phyloP scores from a whole-genome alignment of 1,284 basidiomycete species.

The Cryptococcus sp. region DNA sequence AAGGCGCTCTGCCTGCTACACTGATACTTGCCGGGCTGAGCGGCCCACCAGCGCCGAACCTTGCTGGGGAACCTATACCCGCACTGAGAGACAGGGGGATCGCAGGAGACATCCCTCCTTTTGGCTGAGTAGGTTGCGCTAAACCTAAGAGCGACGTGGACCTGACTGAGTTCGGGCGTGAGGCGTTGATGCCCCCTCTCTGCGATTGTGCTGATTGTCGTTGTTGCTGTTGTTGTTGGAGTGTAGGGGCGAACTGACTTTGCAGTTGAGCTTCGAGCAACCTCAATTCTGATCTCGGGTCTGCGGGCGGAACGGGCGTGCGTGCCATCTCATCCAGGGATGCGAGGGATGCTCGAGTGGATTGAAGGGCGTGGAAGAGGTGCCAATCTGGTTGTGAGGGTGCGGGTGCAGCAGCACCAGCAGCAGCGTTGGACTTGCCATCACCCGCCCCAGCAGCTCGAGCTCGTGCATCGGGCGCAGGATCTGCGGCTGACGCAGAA shows the following conservation, averaged over 20 bases:
- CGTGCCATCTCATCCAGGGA: constrained; percentile 27
- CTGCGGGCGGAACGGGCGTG: constrained; percentile 8
- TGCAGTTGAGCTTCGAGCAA: constrained; percentile 20
- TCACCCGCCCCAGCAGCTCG: no score
- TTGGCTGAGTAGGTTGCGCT: no score
- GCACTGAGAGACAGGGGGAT: no score
- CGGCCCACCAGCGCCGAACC: no score
- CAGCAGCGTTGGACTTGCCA: background rate
- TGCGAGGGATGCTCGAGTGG: constrained; percentile 30
- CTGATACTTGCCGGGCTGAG: no score
- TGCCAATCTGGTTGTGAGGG: constrained; percentile 33
- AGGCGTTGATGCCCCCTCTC: no score
- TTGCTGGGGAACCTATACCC: no score
- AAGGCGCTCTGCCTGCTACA: no score
- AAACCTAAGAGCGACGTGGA: constrained; percentile 1
- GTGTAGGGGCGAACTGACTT: constrained; percentile 6
- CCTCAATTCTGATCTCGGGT: constrained; percentile 25
- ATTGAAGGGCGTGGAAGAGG: constrained; percentile 40
- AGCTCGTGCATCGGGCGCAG: no score
- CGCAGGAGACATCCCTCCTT: no score
- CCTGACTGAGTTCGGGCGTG: background rate
- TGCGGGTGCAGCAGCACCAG: background rate
- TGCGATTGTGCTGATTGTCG: background rate
- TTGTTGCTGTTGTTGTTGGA: constrained; percentile 1
- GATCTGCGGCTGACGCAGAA: no score